Conservation (phyloP, 371 early-diverging fungal genomes). For the Mortierella sp. region DNA sequence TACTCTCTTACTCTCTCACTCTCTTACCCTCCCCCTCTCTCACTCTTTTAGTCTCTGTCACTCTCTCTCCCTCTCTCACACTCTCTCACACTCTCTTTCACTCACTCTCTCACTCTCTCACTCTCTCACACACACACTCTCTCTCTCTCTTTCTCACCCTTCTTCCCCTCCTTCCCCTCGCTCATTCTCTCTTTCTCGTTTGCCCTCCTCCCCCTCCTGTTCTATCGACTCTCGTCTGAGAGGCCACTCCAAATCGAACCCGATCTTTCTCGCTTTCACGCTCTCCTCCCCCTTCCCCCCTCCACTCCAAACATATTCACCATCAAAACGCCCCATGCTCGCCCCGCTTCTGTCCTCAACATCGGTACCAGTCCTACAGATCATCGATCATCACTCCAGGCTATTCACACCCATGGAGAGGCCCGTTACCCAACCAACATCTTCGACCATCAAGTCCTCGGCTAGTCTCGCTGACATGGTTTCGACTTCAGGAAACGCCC, state of each 20-base stretch:
- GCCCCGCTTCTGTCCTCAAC: slow-evolving; percentile 3
- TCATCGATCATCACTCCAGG: slow-evolving; percentile 7
- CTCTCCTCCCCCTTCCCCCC: neutral
- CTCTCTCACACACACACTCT: slow-evolving; percentile 1
- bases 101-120: neutral
- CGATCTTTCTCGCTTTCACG: neutral
- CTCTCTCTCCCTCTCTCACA: slow-evolving; percentile 4
- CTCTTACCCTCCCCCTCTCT: slow-evolving; percentile 1
- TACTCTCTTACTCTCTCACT: neutral
- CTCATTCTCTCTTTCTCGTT: neutral
- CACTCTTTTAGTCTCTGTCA: neutral
- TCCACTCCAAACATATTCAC: neutral
- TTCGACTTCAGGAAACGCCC: neutral
- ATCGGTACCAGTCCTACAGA: slow-evolving; percentile 7
- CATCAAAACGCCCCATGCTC: neutral
- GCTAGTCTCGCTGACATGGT: slow-evolving; percentile 7
- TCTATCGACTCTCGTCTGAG: neutral
- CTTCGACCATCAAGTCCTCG: neutral
- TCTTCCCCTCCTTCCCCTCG: slow-evolving; percentile 9
- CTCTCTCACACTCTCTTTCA: slow-evolving; percentile 9
- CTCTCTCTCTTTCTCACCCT: slow-evolving; percentile 1
- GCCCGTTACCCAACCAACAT: neutral
- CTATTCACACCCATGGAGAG: neutral
- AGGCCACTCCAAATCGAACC: slow-evolving; percentile 1
- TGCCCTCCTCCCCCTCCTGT: neutral